Base-by-base conservation (phyloP, 805 yeast genomes). In the Naumovozyma castellii region DNA sequence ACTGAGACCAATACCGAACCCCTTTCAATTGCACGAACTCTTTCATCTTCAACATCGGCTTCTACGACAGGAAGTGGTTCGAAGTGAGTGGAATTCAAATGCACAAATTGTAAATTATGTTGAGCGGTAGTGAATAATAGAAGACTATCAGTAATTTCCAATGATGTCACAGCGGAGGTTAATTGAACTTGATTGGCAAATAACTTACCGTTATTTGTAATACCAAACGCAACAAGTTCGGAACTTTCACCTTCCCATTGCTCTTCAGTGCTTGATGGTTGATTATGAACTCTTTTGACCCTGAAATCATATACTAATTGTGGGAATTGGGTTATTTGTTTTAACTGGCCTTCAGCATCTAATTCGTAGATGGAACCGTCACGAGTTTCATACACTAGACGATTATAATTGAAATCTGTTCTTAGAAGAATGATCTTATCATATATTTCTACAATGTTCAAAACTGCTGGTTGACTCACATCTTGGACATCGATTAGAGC, bases 61-160 rank as follows among this genome's bases (percentile, higher is more conserved):
- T 64, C 66, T 2, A 67, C 63, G 3, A 60, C 57, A 5, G 64
- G 59, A 16, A 68, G 44, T 34, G 71, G 71, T 33, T 64, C 60
- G 48, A 67, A 66, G 8, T 55, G 53, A 1, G 63, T 53, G 4
- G 70, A 54, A 20, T 65, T 66, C 52, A 88, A 65, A 60, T 87
- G 97, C 33, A 84, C 72, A 51, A 90, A 86, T 56, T 86, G 81
- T 44, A 92, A 68, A 45, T 76, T 76, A 45, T 86, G 84, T 47
- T 84, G 92, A 5, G 92, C 94, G 2, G 95, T 88, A 0, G 98
- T 92, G 57, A 83, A 82, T 20, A 84, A 59, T 12, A 90, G 64
- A 53, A 83, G 80, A 5, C 78, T 69, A 32, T 80, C 87, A 0
- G 95, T 78, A 10, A 82, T 62, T 41, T 75, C 71, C 42, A 90